A percentile compares a stretch with the other conserved stretches of the same genome.
These are phyloP conservation scores for Fusarium devonianum DNA, from an alignment of 2,329 filamentous ascomycete genomes.

Conservation along the genomic window DNA sequence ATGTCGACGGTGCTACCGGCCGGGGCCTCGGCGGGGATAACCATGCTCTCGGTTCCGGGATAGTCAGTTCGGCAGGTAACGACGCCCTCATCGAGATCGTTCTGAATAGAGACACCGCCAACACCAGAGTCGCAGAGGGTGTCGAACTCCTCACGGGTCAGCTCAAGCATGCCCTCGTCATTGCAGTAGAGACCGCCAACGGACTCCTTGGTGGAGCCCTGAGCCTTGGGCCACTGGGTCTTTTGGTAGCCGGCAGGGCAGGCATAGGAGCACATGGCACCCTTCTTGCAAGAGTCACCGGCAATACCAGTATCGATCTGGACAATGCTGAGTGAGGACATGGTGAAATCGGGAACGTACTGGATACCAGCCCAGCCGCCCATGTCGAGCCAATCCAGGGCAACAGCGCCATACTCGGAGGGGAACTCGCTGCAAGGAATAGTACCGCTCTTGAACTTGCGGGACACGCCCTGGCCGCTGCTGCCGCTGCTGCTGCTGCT, in stretches of 20 bases:
- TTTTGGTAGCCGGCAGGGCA: conserved; percentile 94
- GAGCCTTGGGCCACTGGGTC: conserved; percentile 82
- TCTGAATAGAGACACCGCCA: conserved; percentile 75
- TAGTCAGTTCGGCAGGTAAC: conserved; percentile 95
- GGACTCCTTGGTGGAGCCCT: conserved; percentile 83
- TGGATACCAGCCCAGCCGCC: conserved; percentile 85
- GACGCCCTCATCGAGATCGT: conserved; percentile 71
- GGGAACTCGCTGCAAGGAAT: conserved; percentile 79
- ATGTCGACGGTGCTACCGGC: conserved; percentile 68
- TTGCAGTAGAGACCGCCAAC: conserved; percentile 89
- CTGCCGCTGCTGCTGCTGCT: conserved; percentile 28
- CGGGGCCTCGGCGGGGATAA: conserved; percentile 72
- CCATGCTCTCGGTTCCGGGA: conserved; percentile 89
- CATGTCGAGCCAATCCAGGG: conserved; percentile 72
- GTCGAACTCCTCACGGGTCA: conserved; percentile 72
- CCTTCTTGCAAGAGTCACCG: conserved; percentile 66
- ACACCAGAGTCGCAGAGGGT: conserved; percentile 79
- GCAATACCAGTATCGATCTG: conserved; percentile 70
- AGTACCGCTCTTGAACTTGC: conserved; percentile 77
- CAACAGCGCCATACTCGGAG: conserved; percentile 78
- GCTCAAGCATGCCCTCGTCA: conserved; percentile 72
- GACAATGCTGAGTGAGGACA: conserved; percentile 62
- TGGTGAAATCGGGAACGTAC: conserved; percentile 60
- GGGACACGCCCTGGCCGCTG: conserved; percentile 61
- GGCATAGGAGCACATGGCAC: conserved; percentile 87